These are phyloP conservation scores for Curvularia hawaiiensis DNA, from an alignment of 2,329 filamentous ascomycete genomes.

Conservation along the genomic window DNA sequence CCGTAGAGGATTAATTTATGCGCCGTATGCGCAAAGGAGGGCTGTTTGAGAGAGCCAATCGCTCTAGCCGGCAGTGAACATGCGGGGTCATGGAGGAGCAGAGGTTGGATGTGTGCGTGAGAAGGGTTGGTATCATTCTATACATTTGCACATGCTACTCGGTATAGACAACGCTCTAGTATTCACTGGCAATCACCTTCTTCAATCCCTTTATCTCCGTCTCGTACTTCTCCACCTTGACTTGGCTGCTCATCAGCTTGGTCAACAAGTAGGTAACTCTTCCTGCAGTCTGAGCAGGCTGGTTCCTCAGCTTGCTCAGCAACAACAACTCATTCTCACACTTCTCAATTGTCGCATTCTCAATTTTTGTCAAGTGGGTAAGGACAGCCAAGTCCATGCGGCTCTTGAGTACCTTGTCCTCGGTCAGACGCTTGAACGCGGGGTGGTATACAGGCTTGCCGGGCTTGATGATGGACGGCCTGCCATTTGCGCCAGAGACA, in stretches of 20 bases:
- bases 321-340: slow-evolving; percentile 77
- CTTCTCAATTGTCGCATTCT: slow-evolving; percentile 76
- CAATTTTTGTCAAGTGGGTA: slow-evolving; percentile 70
- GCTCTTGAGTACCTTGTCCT: slow-evolving; percentile 74
- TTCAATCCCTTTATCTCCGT: slow-evolving; percentile 72
- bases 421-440: slow-evolving; percentile 74
- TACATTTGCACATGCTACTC: background rate
- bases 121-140: background rate
- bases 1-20: background rate
- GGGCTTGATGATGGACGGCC: slow-evolving; percentile 76
- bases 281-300: slow-evolving; percentile 69
- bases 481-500: slow-evolving; percentile 69
- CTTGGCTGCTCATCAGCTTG: slow-evolving; percentile 77
- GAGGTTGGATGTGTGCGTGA: background rate
- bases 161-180: slow-evolving; percentile 17
- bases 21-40: background rate
- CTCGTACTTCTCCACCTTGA: slow-evolving; percentile 76
- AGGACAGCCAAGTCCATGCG: slow-evolving; percentile 72
- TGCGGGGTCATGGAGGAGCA: slow-evolving; percentile 1
- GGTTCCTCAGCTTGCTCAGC: slow-evolving; percentile 71
- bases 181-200: slow-evolving; percentile 67
- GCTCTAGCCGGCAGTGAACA: background rate
- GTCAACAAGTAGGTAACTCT: slow-evolving; percentile 73
- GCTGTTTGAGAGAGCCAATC: background rate
- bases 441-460: slow-evolving; percentile 87